Evolutionary conservation across 2,329 filamentous ascomycete genomes (phyloP).

Genomic region (Venturia effusa): DNA sequence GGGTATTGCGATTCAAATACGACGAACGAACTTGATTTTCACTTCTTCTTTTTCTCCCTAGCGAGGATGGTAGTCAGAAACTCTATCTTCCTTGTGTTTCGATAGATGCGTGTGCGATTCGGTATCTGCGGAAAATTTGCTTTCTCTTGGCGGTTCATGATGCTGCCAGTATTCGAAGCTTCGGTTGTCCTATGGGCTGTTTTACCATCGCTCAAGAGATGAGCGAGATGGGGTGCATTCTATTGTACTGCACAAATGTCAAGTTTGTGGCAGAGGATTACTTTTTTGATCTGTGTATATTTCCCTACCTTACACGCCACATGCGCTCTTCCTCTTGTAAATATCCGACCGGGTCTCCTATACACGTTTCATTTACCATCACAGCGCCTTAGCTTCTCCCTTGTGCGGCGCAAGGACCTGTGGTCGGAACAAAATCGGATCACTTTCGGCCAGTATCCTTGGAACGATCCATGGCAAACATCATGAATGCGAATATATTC

Average conservation of each 20-base stretch:
- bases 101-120: background rate
- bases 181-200: background rate
- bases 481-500: background rate
- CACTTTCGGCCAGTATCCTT: too few relatives aligned
- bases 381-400: background rate
- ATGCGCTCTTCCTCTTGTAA: background rate
- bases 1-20: background rate
- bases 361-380: background rate
- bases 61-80: background rate
- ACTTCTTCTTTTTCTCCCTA: background rate
- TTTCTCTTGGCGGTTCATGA: background rate
- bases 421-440: background rate
- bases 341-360: background rate
- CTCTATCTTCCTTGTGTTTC: background rate
- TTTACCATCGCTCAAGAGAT: background rate
- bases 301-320: background rate
- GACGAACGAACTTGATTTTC: background rate
- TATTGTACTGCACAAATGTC: background rate
- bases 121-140: background rate
- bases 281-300: background rate
- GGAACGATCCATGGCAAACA: too few relatives aligned
- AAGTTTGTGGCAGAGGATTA: background rate
- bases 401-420: background rate
- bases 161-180: background rate
- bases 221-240: background rate